Base-by-base conservation (phyloP, 345 rosid species). In the Clarkia xantiana region DNA sequence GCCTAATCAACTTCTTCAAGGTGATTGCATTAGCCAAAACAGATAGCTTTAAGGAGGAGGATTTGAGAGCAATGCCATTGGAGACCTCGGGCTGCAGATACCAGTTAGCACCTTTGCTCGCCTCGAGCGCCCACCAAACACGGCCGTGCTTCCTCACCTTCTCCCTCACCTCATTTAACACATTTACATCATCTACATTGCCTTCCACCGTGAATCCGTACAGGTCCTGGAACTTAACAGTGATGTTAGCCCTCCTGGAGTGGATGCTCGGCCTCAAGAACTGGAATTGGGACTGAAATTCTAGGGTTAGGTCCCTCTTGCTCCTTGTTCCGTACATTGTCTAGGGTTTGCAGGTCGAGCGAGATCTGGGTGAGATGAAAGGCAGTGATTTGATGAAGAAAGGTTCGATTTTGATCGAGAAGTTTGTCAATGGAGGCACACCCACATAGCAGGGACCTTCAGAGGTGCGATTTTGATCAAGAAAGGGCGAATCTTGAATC, bases 51-150 rank as follows among this genome's bases (percentile, higher is more conserved):
- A 91, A 78, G 17, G 98, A n/a, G n/a, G n/a, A 91, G 0, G 96
- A 74, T 61, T 86, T 91, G 60, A 84, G 69, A 9, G 74, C 83
- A 67, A 83, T 74, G 14, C 94, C 93, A 56, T 76, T 82, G 1
- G 81, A 63, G 61, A 81, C 62, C 49, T 79, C 81, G 0, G 88
- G 96, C 62, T 75, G 89, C 69, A 86, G 71, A 66, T 91, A 91
- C 98, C 98, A 91, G 65, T 91, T 91, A 14, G 96, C 89, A 18
- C 98, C 98, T 71, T 91, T 91, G 78, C 85, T 91, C 20, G 96
- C 96, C 73, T 91, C 98, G 11, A 91, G 56, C 13, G 84, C 79
- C 98, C 98, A 91, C 96, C 98, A 86, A 36, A 91, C 94, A 13
- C 89, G 67, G 42, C 94, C 96, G 62, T 90, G 98, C 46, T 79